Evolutionary conservation across 192 early-diverging fungal species (phyloP).

Genomic region (Pilobolus umbonatus): DNA sequence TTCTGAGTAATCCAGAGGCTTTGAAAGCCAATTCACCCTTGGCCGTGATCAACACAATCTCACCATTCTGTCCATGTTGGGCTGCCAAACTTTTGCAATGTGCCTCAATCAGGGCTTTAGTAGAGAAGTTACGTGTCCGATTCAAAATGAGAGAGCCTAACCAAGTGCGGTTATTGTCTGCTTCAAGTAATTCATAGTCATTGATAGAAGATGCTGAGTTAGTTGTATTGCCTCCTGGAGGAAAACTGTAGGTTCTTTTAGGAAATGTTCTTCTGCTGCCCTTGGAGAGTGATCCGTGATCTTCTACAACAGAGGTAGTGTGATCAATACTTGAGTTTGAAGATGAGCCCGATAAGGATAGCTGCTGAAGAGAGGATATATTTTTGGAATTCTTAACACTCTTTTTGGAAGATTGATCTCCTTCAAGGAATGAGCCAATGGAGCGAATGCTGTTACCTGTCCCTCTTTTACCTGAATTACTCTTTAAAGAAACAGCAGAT

Average conservation of each 20-base stretch:
- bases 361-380: background rate
- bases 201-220: background rate
- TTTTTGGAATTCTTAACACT: background rate
- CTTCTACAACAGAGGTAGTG: background rate
- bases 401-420: background rate
- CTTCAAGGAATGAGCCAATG: slow-evolving; percentile 14
- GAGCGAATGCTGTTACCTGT: slow-evolving; percentile 7
- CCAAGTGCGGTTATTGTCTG: slow-evolving; percentile 18
- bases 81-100: background rate
- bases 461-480: background rate
- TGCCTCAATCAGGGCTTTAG: slow-evolving; percentile 4
- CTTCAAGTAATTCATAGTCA: background rate
- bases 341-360: slow-evolving; percentile 4
- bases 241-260: slow-evolving; percentile 28
- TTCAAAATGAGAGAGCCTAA: slow-evolving; percentile 30
- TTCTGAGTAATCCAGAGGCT: slow-evolving; percentile 15
- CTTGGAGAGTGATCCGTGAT: background rate
- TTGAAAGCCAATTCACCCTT: slow-evolving; percentile 36
- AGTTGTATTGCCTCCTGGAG: slow-evolving; percentile 15
- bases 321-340: background rate
- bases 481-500: no score
- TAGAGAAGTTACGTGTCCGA: background rate
- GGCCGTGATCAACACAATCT: slow-evolving; percentile 26
- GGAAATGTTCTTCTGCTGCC: slow-evolving; percentile 4
- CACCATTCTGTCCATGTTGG: slow-evolving; percentile 12